These are phyloP conservation scores for Carex littledalei DNA, from an alignment of 176 grass and related monocot genomes.

Conservation along the genomic window DNA sequence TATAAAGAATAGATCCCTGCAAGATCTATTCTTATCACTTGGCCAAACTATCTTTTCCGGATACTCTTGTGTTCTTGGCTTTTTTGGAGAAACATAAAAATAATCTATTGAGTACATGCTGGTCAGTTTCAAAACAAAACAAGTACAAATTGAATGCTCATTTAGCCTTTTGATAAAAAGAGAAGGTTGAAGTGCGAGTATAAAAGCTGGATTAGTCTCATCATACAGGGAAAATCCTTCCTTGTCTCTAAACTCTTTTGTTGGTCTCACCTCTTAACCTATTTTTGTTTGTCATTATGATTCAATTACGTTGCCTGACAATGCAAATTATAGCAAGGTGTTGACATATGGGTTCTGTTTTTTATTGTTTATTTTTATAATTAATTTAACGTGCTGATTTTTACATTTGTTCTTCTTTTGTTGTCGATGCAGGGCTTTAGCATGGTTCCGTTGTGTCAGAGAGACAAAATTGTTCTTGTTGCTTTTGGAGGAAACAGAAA, in stretches of 20 bases:
- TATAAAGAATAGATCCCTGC: background rate
- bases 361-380: constrained; percentile 10
- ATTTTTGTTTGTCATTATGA: background rate
- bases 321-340: background rate
- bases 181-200: background rate
- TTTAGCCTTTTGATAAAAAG: background rate
- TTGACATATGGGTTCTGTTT: background rate
- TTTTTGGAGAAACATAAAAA: background rate
- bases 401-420: background rate
- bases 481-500: constrained; percentile 96
- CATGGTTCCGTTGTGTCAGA: constrained; percentile 84
- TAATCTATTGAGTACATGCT: background rate
- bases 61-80: background rate
- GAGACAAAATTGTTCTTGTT: constrained; percentile 79
- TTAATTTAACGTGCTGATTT: background rate
- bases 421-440: constrained; percentile 63
- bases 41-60: background rate
- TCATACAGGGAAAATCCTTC: background rate
- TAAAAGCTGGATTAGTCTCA: background rate
- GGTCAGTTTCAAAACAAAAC: background rate
- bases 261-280: background rate
- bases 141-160: background rate
- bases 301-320: background rate
- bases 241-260: background rate
- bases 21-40: background rate